Evolutionary conservation across 2,329 filamentous ascomycete species (phyloP).

Genomic region (Alternaria gansuensis): DNA sequence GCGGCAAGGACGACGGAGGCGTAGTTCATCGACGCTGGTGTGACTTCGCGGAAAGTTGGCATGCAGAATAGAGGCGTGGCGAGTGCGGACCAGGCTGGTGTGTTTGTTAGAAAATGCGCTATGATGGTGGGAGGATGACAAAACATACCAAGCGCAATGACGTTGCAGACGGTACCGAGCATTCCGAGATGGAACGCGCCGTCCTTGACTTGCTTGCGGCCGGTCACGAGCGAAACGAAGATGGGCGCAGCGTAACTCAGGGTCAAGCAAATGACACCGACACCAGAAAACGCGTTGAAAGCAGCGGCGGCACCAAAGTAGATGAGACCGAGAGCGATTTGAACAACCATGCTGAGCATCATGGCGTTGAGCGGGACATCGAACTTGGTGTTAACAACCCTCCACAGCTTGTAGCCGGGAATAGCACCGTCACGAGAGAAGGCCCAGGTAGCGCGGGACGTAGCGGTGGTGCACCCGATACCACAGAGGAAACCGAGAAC

Average conservation of each 20-base stretch:
- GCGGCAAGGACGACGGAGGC: conserved; percentile 77
- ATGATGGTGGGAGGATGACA: conserved; percentile 22
- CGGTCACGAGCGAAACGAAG: conserved; percentile 67
- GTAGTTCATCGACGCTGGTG: conserved; percentile 72
- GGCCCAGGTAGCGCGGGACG: conserved; percentile 73
- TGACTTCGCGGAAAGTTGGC: conserved; percentile 70
- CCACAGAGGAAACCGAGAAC: conserved; percentile 73
- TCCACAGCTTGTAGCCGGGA: conserved; percentile 69
- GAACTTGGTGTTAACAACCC: conserved; percentile 67
- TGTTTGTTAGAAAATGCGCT: conserved; percentile 12
- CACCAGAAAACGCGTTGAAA: conserved; percentile 77
- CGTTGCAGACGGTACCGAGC: conserved; percentile 69
- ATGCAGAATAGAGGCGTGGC: conserved; percentile 79
- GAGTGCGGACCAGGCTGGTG: conserved; percentile 67
- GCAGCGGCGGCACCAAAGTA: conserved; percentile 74
- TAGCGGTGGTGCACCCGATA: conserved; percentile 73
- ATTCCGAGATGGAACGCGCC: conserved; percentile 69
- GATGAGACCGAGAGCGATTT: conserved; percentile 71
- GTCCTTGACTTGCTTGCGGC: conserved; percentile 66
- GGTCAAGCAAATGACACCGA: conserved; percentile 74
- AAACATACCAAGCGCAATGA: conserved; percentile 69
- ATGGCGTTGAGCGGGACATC: conserved; percentile 75
- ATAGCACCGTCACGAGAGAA: conserved; percentile 76
- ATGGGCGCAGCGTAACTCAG: conserved; percentile 74
- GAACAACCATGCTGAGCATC: conserved; percentile 73